These are phyloP conservation scores for Hibiscus syriacus DNA, from an alignment of 345 rosid species.

Conservation along the genomic window DNA sequence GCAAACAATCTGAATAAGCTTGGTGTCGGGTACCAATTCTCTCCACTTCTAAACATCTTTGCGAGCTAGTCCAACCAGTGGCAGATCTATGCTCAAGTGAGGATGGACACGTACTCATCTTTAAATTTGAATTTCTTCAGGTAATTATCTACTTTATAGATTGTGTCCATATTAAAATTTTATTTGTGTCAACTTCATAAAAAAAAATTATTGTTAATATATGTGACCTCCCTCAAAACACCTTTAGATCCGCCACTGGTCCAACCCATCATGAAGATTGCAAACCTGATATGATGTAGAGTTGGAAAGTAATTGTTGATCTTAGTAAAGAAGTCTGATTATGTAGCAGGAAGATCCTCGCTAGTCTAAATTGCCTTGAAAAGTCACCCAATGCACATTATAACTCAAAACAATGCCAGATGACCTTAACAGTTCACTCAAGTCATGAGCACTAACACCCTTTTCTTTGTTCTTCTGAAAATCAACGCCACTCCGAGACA, in stretches of 20 bases:
- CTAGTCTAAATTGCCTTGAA: slow-evolving; percentile 63
- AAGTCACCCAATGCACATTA: slow-evolving; percentile 59
- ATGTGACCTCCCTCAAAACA: no score
- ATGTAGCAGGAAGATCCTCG: slow-evolving; percentile 47
- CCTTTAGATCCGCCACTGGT: no score
- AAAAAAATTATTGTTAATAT: no score
- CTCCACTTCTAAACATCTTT: no score
- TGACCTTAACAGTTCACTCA: slow-evolving; percentile 60
- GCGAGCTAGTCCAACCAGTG: no score
- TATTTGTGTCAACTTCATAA: no score
- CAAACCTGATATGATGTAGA: slow-evolving; percentile 57
- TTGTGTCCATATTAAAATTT: no score
- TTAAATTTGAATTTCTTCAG: no score
- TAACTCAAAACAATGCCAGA: slow-evolving; percentile 68
- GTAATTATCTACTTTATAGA: no score
- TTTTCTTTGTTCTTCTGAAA: slow-evolving; percentile 45
- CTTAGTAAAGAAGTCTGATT: slow-evolving; percentile 39
- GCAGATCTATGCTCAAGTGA: no score
- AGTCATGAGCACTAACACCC: slow-evolving; percentile 44
- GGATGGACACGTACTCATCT: no score
- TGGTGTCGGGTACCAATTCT: slow-evolving; percentile 67
- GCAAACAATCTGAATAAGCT: slow-evolving; percentile 79
- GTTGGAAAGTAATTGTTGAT: slow-evolving; percentile 47
- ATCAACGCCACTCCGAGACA: slow-evolving; percentile 56
- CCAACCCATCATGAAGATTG: slow-evolving; percentile 71